Conservation (phyloP, 2,329 filamentous ascomycete genomes). For the Pseudogymnoascus sp. region DNA sequence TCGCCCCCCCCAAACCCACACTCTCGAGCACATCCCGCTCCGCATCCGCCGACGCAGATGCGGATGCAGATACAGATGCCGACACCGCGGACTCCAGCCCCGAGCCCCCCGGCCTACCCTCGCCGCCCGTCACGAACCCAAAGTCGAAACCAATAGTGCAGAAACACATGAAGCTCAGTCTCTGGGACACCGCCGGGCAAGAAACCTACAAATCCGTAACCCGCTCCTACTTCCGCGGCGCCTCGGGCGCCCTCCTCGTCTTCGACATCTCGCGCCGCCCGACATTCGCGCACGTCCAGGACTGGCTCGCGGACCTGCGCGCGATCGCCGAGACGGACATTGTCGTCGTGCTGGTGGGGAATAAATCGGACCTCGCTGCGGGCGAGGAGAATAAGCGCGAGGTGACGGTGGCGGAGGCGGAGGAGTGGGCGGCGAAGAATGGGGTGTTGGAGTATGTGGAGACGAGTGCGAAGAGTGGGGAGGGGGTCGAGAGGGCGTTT, state of each 20-base stretch:
- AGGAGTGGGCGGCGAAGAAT: conserved; percentile 80
- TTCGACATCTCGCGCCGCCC: conserved; percentile 84
- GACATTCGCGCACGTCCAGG: conserved; percentile 81
- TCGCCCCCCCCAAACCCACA: conserved; percentile 38
- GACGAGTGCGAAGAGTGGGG: conserved; percentile 90
- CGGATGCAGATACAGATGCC: neutral
- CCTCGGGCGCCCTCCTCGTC: conserved; percentile 71
- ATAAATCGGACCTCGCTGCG: conserved; percentile 76
- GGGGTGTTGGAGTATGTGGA: conserved; percentile 90
- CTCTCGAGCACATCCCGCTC: conserved; percentile 20
- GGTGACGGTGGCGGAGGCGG: conserved; percentile 74
- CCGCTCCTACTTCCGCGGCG: conserved; percentile 67
- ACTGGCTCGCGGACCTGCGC: conserved; percentile 89
- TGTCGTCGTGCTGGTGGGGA: conserved; percentile 88
- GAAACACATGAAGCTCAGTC: conserved; percentile 82
- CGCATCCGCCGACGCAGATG: conserved; percentile 17
- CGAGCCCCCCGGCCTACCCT: conserved; percentile 39
- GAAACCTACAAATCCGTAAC: conserved; percentile 98
- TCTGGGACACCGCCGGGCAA: conserved; percentile 96
- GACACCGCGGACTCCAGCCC: conserved; percentile 12
- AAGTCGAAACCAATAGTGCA: conserved; percentile 34
- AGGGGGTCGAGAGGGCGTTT: conserved; percentile 89
- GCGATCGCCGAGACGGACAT: conserved; percentile 95
- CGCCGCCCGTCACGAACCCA: conserved; percentile 37
- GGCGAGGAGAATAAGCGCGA: conserved; percentile 58